Percentiles rank a stretch among this genome's conserved stretches.
Conservation (phyloP, 257 asterid genomes). For the Phtheirospermum japonicum region DNA sequence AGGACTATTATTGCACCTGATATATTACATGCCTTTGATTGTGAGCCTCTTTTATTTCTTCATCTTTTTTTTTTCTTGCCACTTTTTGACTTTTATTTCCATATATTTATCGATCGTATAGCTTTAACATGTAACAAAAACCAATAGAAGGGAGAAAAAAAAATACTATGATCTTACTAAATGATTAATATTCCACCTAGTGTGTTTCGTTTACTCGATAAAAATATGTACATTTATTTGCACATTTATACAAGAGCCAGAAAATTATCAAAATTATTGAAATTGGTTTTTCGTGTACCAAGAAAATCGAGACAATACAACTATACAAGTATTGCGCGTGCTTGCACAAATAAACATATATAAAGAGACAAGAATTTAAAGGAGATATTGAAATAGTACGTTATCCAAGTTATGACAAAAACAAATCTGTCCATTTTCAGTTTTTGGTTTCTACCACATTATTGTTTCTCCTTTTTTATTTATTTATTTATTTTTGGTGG, state of each 20-base stretch:
- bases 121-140: too few species aligned
- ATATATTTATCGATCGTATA: slow-evolving; percentile 18
- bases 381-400: slow-evolving; percentile 15
- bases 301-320: too few species aligned
- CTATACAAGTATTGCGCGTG: slow-evolving; percentile 17
- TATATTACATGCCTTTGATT: too few species aligned
- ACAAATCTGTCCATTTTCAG: slow-evolving; percentile 27
- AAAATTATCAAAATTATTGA: too few species aligned
- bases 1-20: background rate
- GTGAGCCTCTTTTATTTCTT: slow-evolving; percentile 23
- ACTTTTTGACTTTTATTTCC: slow-evolving; percentile 51
- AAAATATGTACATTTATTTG: too few species aligned
- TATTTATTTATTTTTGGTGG: slow-evolving; percentile 50
- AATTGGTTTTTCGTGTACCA: too few species aligned
- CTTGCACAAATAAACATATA: slow-evolving; percentile 11
- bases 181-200: too few species aligned
- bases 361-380: slow-evolving; percentile 18
- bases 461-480: slow-evolving; percentile 34
- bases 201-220: background rate
- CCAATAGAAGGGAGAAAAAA: slow-evolving; percentile 5
- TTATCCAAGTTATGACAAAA: slow-evolving; percentile 9
- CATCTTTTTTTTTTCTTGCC: slow-evolving; percentile 25
- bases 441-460: slow-evolving; percentile 29
- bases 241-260: too few species aligned
- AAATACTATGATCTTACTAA: background rate